Conservation (phyloP, 768 basidiomycete species). For the Leccinum incarnatum region DNA sequence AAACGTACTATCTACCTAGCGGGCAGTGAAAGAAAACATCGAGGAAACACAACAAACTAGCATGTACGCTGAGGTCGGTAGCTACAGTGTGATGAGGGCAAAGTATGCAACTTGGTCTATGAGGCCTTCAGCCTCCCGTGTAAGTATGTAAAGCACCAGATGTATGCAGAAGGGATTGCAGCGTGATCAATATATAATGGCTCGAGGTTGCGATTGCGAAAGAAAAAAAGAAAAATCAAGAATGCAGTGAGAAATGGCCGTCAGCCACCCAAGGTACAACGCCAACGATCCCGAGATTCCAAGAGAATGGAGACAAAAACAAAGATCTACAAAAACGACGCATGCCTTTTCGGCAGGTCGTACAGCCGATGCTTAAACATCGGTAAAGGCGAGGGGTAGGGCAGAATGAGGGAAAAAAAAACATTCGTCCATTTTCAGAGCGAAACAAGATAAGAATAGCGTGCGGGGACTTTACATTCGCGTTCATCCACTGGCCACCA, state of each 20-base stretch:
- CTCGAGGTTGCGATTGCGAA: constrained; percentile 2
- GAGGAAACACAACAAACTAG: constrained; percentile 20
- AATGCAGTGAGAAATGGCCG: constrained; percentile 22
- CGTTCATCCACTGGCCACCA: constrained; percentile 15
- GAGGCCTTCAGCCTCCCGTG: constrained; percentile 34
- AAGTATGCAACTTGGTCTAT: constrained; percentile 26
- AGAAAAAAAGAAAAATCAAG: constrained; percentile 9
- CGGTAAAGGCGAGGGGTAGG: constrained; percentile 20
- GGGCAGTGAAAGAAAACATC: constrained; percentile 6
- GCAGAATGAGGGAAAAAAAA: constrained; percentile 12
- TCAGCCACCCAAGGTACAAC: constrained; percentile 27
- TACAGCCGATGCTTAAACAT: constrained; percentile 26
- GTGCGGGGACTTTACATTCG: constrained; percentile 2
- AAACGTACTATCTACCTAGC: constrained; percentile 14
- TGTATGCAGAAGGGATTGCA: constrained; percentile 14
- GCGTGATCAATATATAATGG: constrained; percentile 8
- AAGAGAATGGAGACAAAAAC: constrained; percentile 10
- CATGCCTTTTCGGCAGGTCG: constrained; percentile 9
- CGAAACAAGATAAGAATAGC: constrained; percentile 4
- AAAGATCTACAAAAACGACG: constrained; percentile 6
- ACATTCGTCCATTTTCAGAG: constrained; percentile 13
- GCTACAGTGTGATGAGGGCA: constrained; percentile 9
- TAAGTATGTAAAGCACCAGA: constrained; percentile 27
- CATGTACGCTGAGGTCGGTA: constrained; percentile 22
- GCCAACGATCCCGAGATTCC: constrained; percentile 16